A percentile compares a stretch with the other conserved stretches of the same genome.
These are phyloP conservation scores for Emmonsia crescens DNA, from an alignment of 2,329 filamentous ascomycete genomes.

Conservation along the genomic window DNA sequence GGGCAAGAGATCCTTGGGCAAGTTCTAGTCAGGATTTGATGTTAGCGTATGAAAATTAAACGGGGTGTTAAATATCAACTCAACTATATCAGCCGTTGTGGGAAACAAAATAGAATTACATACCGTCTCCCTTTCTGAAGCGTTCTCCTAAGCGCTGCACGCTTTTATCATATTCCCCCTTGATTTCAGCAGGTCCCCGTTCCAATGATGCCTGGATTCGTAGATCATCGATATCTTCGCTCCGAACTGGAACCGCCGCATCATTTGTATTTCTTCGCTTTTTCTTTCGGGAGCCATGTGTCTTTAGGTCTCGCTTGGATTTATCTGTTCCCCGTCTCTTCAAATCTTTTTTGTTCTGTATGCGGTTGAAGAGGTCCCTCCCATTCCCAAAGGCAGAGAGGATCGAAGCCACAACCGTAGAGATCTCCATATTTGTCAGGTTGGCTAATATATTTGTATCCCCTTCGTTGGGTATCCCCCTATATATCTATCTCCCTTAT, in stretches of 20 bases:
- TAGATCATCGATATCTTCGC: neutral
- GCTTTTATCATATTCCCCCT: constrained; percentile 1
- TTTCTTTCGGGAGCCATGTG: neutral
- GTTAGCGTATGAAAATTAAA: neutral
- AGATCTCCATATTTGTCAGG: constrained; percentile 2
- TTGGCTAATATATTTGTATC: neutral
- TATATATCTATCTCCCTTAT: neutral
- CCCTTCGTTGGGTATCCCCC: neutral
- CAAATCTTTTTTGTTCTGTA: constrained; percentile 1
- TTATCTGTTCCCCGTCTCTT: neutral
- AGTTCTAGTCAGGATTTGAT: neutral
- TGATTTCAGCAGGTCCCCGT: constrained; percentile 1
- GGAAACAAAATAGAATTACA: neutral
- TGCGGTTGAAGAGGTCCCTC: constrained; percentile 1
- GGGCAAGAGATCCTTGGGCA: constrained; percentile 2
- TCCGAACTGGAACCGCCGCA: neutral
- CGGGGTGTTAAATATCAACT: neutral
- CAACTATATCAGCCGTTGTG: neutral
- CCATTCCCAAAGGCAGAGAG: constrained; percentile 2
- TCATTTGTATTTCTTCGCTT: constrained; percentile 1
- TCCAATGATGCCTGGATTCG: neutral
- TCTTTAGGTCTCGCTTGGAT: neutral
- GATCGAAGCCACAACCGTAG: neutral
- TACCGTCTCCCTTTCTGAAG: constrained; percentile 5
- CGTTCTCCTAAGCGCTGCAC: neutral